Conservation (phyloP, 495 filamentous ascomycete genomes). For the Xylaria grammica region DNA sequence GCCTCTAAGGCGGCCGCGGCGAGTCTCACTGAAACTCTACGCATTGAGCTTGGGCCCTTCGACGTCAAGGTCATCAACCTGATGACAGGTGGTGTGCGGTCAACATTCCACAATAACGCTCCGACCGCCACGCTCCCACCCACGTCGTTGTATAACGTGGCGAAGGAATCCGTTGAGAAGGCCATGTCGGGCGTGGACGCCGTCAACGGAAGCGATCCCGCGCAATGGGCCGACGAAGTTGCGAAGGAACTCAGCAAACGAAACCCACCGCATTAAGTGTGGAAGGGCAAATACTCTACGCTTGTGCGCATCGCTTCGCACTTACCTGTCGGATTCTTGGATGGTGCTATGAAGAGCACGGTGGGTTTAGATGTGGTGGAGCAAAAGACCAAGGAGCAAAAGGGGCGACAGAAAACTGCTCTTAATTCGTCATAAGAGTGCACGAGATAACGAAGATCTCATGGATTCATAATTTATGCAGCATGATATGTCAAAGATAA, state of each 20-base stretch:
- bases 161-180: conserved; percentile 21
- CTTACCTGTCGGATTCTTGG: conserved; percentile 38
- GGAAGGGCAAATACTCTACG: conserved; percentile 32
- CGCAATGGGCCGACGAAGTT: conserved; percentile 33
- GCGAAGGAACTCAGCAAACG: conserved; percentile 30
- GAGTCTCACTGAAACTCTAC: conserved; percentile 33
- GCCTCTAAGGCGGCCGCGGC: conserved; percentile 41
- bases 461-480: too few species aligned
- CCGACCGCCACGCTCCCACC: conserved; percentile 11
- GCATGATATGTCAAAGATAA: too few species aligned
- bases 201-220: conserved; percentile 24
- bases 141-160: conserved; percentile 16
- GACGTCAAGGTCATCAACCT: conserved; percentile 41
- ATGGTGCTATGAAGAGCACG: conserved; percentile 38
- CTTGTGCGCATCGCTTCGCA: conserved; percentile 29
- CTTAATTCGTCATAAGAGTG: background rate
- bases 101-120: conserved; percentile 5
- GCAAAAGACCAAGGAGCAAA: conserved; percentile 21
- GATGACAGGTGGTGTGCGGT: conserved; percentile 23
- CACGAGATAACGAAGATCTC: too few species aligned
- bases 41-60: conserved; percentile 41
- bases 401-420: background rate
- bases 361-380: conserved; percentile 40
- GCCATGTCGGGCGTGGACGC: conserved; percentile 35
- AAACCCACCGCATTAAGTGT: conserved; percentile 34